Percentiles rank a stretch among this genome's conserved stretches.
Evolutionary conservation across 177 flowering plant genomes (phyloP).

Genomic region (Vitis hybrid): DNA sequence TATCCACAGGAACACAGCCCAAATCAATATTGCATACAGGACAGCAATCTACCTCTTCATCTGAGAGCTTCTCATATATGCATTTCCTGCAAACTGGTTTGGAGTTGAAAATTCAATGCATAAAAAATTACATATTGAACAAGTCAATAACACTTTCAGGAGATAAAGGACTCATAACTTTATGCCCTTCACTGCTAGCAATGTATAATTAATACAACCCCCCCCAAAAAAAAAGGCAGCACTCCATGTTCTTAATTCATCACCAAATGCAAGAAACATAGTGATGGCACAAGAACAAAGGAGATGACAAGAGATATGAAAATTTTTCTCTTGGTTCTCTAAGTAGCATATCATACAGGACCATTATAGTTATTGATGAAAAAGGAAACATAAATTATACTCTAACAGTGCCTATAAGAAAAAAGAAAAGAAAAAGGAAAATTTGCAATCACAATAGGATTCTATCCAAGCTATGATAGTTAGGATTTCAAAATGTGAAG

Average conservation of each 20-base stretch:
- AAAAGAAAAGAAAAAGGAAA: not conserved
- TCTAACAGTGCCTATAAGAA: not conserved
- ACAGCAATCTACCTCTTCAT: constrained; percentile 75
- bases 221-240: not conserved
- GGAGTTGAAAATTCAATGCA: constrained; percentile 8
- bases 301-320: no score
- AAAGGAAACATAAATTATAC: no score
- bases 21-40: constrained; percentile 84
- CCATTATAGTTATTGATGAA: no score
- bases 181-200: no score
- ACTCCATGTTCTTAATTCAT: not conserved
- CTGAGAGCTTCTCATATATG: constrained; percentile 78
- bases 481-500: not conserved
- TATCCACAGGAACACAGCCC: constrained; percentile 79
- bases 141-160: not conserved
- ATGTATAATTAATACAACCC: not conserved
- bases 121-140: constrained; percentile 7
- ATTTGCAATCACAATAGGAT: not conserved
- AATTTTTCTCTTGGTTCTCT: no score
- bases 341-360: no score
- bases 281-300: no score
- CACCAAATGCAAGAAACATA: no score
- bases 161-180: not conserved
- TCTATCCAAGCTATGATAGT: not conserved
- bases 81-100: constrained; percentile 90